Evolutionary conservation across 352 stramenopile genomes (phyloP), one percentile per base, ranked within the genome.

Genomic region (Pythium volutum): DNA sequence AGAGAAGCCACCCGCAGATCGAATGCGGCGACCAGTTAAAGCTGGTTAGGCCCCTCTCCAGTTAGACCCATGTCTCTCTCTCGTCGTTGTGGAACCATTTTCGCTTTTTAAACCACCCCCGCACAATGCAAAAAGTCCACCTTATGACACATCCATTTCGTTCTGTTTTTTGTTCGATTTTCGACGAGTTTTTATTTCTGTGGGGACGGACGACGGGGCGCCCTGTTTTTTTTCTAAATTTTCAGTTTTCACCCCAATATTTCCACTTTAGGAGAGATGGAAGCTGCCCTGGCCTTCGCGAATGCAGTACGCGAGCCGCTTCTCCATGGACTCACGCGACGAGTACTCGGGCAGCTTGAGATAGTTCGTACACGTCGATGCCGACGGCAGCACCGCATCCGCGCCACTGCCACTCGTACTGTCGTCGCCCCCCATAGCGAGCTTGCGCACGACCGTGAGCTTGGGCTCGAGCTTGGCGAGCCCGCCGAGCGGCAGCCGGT

Each of bases 321-420:
- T 54, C 58, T 79, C 74, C 75, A 97, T 85, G 23, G 85, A 60
- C 10, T 86, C 74, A 22, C 83, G 79, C 34, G 80, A 87, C 27
- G 81, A 95, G 67, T 97, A 97, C 43, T 91, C 86, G n/a, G 89
- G 89, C 25, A 97, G 71, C 71, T 97, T 97, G 31, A 97, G 72
- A 73, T 96, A 96, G 62, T 96, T 94, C 29, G 87, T 91, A 65
- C 88, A 97, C 48, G 89, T 97, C 18, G 84, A 95, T 18, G 86
- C 89, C 5, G 88, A 96, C 48, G 89, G 88, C 33, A 91, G 59
- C 64, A 91, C 70, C 1, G 76, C 73, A 48, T 93, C 84, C 5
- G 39, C 59, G 1, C 54, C 16, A 11, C n/a, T 25, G 15, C 56
- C 62, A 18, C 74, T 55, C 6, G 71, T n/a, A 11, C 65, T 66